phyloP scores from a whole-genome alignment of 2,329 filamentous ascomycete genomes.

The Aschersonia sp. region DNA sequence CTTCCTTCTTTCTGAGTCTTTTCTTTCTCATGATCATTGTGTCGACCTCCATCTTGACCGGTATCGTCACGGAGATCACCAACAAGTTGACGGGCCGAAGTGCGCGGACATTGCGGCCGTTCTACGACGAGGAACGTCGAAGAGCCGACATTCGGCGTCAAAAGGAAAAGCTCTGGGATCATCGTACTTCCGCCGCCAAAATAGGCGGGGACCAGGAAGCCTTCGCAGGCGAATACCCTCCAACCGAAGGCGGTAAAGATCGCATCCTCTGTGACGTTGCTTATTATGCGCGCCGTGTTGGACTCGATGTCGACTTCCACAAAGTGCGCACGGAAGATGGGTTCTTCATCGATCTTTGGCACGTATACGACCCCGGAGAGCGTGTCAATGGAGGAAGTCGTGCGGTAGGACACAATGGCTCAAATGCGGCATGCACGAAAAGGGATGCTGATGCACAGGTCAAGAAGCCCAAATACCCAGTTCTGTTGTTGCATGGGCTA shows the following conservation, averaged over 20 bases:
- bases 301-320: conserved; percentile 71
- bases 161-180: conserved; percentile 49
- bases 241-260: conserved; percentile 70
- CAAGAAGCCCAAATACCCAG: conserved; percentile 55
- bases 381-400: conserved; percentile 26
- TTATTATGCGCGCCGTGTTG: conserved; percentile 80
- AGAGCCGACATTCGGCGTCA: conserved; percentile 41
- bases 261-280: conserved; percentile 62
- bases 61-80: conserved; percentile 34
- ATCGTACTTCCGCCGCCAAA: conserved; percentile 19
- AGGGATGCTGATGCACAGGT: conserved; percentile 23
- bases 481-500: conserved; percentile 77
- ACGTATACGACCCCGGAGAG: conserved; percentile 73
- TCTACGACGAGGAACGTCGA: conserved; percentile 57
- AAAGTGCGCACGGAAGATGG: conserved; percentile 88
- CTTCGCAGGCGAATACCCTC: conserved; percentile 44
- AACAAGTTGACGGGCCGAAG: conserved; percentile 42
- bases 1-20: conserved; percentile 64
- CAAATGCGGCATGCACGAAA: conserved; percentile 13
- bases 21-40: conserved; percentile 66
- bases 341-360: conserved; percentile 80
- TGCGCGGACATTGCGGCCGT: conserved; percentile 47
- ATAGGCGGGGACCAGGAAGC: conserved; percentile 26
- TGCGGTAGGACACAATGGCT: background rate
- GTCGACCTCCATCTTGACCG: conserved; percentile 56